phyloP scores from a whole-genome alignment of 2,329 filamentous ascomycete species.

The Macrophomina phaseolina region DNA sequence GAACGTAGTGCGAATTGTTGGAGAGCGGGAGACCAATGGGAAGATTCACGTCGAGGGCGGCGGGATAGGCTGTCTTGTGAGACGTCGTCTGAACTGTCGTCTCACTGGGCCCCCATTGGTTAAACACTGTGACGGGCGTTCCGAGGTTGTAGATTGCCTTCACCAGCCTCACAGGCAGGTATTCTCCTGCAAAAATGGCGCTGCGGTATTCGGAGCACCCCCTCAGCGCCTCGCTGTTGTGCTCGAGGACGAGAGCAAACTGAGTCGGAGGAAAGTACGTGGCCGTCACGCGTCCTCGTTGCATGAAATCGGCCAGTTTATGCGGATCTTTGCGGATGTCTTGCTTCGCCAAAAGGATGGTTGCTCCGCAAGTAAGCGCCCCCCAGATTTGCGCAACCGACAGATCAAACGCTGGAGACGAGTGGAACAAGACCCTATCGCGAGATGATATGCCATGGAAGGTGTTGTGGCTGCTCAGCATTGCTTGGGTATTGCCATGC shows the following conservation, averaged over 20 bases:
- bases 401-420: constrained; percentile 46
- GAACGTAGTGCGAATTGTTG: constrained; percentile 39
- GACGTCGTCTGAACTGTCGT: constrained; percentile 11
- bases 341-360: constrained; percentile 43
- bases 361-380: constrained; percentile 50
- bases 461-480: constrained; percentile 1
- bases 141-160: constrained; percentile 12
- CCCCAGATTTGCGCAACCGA: constrained; percentile 50
- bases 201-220: constrained; percentile 8
- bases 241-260: constrained; percentile 16
- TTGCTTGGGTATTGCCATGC: constrained; percentile 33
- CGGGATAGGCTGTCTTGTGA: constrained; percentile 3
- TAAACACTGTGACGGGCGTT: constrained; percentile 12
- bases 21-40: constrained; percentile 9
- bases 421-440: constrained; percentile 9
- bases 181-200: constrained; percentile 11
- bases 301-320: constrained; percentile 46
- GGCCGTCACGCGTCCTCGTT: constrained; percentile 42
- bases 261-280: constrained; percentile 34
- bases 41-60: constrained; percentile 5
- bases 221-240: neutral
- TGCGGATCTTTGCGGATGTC: constrained; percentile 42
- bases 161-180: constrained; percentile 11
- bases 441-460: constrained; percentile 16
- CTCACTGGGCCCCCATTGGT: constrained; percentile 15